Evolutionary conservation across 73 alveolate species (phyloP).

Genomic region (Paramecium pentaurelia): DNA sequence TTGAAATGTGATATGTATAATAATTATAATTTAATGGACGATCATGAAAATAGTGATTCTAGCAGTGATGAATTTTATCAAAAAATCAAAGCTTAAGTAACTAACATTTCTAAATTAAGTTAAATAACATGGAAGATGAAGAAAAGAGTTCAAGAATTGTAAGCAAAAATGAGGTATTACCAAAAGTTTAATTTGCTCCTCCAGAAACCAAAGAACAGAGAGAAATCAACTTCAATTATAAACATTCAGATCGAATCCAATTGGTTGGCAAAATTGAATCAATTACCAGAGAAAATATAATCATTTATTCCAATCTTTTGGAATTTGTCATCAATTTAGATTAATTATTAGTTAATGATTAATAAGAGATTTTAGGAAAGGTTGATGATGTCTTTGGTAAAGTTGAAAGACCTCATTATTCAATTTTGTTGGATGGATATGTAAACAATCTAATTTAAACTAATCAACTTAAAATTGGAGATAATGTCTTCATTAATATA

Average conservation of each 20-base stretch:
- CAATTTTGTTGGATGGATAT: conserved; percentile 43
- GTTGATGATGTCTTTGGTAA: conserved; percentile 62
- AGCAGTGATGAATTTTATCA: not conserved
- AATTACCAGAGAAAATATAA: not conserved
- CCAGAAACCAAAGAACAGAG: conserved; percentile 30
- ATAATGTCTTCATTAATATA: conserved; percentile 20
- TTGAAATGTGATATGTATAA: not conserved
- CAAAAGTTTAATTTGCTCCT: not conserved
- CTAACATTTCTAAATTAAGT: not conserved
- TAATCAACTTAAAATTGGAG: conserved; percentile 36
- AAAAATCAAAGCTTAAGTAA: not conserved
- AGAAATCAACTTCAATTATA: not conserved
- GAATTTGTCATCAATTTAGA: conserved; percentile 52
- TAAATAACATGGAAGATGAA: conserved; percentile 10
- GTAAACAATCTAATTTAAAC: not conserved
- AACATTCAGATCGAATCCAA: not conserved
- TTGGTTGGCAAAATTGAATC: not conserved
- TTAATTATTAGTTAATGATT: not conserved
- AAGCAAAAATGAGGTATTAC: not conserved
- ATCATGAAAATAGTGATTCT: not conserved
- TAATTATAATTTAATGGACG: not conserved
- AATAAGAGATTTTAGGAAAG: conserved; percentile 38
- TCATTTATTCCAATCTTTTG: not conserved
- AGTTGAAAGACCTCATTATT: conserved; percentile 50
- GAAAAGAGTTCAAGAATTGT: conserved; percentile 21